Evolutionary conservation across 768 basidiomycete species (phyloP).

Genomic region (Lactifluus pinguis): DNA sequence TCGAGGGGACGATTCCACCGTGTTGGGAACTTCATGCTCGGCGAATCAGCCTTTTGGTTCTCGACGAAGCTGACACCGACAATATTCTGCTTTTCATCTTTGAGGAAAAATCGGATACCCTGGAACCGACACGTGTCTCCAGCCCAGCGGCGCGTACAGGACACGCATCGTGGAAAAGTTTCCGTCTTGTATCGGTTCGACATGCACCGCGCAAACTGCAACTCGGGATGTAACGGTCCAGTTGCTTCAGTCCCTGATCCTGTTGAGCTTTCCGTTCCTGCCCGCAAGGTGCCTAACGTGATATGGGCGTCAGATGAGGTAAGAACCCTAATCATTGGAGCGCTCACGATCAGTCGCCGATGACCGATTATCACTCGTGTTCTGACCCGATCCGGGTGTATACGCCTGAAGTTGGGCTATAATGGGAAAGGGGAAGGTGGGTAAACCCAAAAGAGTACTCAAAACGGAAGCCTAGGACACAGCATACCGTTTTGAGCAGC

Average conservation of each 20-base stretch:
- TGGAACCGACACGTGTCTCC: slow-evolving; percentile 85
- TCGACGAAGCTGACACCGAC: slow-evolving; percentile 65
- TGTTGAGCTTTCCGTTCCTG: slow-evolving; percentile 27
- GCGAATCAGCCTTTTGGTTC: slow-evolving; percentile 46
- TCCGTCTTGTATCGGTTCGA: slow-evolving; percentile 67
- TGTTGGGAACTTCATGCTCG: slow-evolving; percentile 53
- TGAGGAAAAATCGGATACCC: slow-evolving; percentile 71
- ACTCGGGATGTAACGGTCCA: slow-evolving; percentile 46
- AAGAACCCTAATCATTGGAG: background rate
- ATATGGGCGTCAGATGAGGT: slow-evolving; percentile 1
- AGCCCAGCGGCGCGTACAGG: slow-evolving; percentile 80
- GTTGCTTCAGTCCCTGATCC: slow-evolving; percentile 21
- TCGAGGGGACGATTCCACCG: slow-evolving; percentile 58
- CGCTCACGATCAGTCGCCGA: slow-evolving; percentile 12
- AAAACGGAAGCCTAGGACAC: background rate
- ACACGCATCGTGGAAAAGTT: slow-evolving; percentile 70
- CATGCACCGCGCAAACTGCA: slow-evolving; percentile 79
- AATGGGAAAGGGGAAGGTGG: slow-evolving; percentile 15
- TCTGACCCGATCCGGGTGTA: slow-evolving; percentile 6
- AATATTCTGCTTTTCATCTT: slow-evolving; percentile 48
- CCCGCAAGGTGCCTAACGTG: slow-evolving; percentile 22
- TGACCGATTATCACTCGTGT: background rate
- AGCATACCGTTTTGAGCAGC: slow-evolving; percentile 53
- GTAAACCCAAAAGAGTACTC: slow-evolving; percentile 9
- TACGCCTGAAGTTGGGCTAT: slow-evolving; percentile 32